Percentiles rank a stretch among this genome's conserved stretches.
These are phyloP conservation scores for Plasmodium yoelii DNA, from an alignment of 169 alveolate species.

Conservation along the genomic window DNA sequence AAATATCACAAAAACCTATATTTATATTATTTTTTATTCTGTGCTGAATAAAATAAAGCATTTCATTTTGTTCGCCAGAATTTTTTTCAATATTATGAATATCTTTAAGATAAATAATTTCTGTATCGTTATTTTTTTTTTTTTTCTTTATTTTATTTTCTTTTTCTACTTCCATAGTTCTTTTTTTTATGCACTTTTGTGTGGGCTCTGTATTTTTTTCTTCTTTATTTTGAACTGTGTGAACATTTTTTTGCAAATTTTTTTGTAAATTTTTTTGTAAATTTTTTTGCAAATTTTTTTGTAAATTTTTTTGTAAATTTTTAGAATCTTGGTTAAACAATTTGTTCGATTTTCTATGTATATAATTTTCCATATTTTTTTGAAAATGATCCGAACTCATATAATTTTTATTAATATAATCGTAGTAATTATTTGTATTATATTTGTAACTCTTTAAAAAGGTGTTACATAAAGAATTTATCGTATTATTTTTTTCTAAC, in stretches of 20 bases:
- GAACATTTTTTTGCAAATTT: no score
- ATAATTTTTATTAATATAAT: constrained; percentile 41
- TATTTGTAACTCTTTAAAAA: constrained; percentile 36
- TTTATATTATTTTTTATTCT: constrained; percentile 13
- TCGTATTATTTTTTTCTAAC: constrained; percentile 37
- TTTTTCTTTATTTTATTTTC: not conserved
- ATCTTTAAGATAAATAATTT: not conserved
- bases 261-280: not conserved
- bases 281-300: no score
- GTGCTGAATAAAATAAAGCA: constrained; percentile 3
- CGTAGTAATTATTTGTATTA: constrained; percentile 44
- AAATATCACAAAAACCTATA: constrained; percentile 63
- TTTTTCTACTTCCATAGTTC: not conserved
- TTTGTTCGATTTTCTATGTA: not conserved
- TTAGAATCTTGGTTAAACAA: not conserved
- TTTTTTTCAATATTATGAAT: not conserved
- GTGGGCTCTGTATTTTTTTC: not conserved
- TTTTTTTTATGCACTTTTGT: not conserved
- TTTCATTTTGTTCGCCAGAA: not conserved
- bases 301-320: not conserved
- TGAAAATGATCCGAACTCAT: constrained; percentile 6
- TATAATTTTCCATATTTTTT: constrained; percentile 13
- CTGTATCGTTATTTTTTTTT: not conserved
- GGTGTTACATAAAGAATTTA: constrained; percentile 31
- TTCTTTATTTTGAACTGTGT: not conserved